Conservation (phyloP, 495 filamentous ascomycete species). For the Elasticomyces elasticus region DNA sequence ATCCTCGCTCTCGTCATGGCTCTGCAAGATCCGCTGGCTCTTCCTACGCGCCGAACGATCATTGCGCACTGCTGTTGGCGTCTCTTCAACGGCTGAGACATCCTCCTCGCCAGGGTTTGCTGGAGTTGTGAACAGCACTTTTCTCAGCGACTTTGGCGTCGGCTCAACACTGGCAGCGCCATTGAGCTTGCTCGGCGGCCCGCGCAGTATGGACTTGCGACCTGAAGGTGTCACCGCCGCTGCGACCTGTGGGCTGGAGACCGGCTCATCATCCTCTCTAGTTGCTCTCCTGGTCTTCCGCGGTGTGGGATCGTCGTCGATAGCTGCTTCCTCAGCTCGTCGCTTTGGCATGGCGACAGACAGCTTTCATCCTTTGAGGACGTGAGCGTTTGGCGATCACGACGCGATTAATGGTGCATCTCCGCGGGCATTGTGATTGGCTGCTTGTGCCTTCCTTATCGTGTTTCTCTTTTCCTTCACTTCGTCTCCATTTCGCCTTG, state of each 20-base stretch:
- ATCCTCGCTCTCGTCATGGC: constrained; percentile 45
- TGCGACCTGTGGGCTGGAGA: not conserved
- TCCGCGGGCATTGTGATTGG: constrained; percentile 3
- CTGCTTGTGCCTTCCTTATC: not conserved
- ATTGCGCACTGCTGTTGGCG: constrained; percentile 15
- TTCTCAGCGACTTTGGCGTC: constrained; percentile 22
- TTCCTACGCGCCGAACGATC: constrained; percentile 81
- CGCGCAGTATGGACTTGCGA: constrained; percentile 13
- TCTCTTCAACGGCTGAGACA: constrained; percentile 1
- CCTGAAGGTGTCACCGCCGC: constrained; percentile 15
- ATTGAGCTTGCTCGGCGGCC: constrained; percentile 14
- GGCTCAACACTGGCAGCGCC: constrained; percentile 4
- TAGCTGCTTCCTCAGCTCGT: constrained; percentile 1
- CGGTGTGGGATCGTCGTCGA: constrained; percentile 13
- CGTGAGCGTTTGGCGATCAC: not conserved
- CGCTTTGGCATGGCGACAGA: constrained; percentile 12
- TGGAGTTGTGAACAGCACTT: constrained; percentile 23
- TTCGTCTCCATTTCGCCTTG: too few relatives aligned
- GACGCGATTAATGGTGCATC: not conserved
- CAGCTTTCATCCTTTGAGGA: not conserved
- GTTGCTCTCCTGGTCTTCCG: constrained; percentile 15
- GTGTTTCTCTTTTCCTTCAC: not conserved
- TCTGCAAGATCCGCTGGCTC: constrained; percentile 64
- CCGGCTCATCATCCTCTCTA: not conserved
- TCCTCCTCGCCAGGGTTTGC: constrained; percentile 6